These are phyloP conservation scores for Przewalskia tangutica DNA, from an alignment of 257 asterid genomes.

Conservation along the genomic window DNA sequence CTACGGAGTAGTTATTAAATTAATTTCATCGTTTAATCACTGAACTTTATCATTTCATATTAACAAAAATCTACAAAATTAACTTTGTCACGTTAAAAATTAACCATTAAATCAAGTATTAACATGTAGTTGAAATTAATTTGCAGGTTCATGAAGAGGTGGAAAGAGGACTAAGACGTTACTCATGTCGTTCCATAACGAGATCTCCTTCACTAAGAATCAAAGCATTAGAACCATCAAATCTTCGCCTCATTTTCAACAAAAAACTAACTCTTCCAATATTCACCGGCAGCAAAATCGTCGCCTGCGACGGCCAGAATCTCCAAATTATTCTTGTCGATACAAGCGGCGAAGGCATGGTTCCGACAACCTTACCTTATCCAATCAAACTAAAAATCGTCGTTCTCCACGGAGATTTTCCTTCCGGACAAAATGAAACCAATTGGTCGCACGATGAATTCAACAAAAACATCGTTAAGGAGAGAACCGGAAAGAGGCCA, in stretches of 20 bases:
- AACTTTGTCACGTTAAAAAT: neutral
- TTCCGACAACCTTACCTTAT: constrained; percentile 19
- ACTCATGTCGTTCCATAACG: constrained; percentile 15
- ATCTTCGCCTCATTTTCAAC: constrained; percentile 25
- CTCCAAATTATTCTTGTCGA: constrained; percentile 41
- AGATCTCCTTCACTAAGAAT: constrained; percentile 32
- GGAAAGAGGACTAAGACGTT: constrained; percentile 35
- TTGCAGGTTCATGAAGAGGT: constrained; percentile 60
- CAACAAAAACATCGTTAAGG: constrained; percentile 28
- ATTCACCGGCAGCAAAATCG: constrained; percentile 51
- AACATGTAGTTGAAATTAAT: neutral
- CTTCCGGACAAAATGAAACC: neutral
- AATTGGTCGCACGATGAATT: constrained; percentile 35
- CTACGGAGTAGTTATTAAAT: neutral
- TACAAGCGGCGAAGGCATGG: neutral
- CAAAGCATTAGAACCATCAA: constrained; percentile 17
- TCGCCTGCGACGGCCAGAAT: constrained; percentile 23
- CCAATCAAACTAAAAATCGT: constrained; percentile 41
- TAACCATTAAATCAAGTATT: neutral
- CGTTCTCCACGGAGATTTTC: constrained; percentile 60
- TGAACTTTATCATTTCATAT: neutral
- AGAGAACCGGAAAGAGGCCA: constrained; percentile 59
- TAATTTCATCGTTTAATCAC: neutral
- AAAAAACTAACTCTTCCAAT: constrained; percentile 30
- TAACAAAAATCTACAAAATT: neutral